Evolutionary conservation across 495 filamentous ascomycete genomes (phyloP).

Genomic region (Friedmanniomyces simplex): DNA sequence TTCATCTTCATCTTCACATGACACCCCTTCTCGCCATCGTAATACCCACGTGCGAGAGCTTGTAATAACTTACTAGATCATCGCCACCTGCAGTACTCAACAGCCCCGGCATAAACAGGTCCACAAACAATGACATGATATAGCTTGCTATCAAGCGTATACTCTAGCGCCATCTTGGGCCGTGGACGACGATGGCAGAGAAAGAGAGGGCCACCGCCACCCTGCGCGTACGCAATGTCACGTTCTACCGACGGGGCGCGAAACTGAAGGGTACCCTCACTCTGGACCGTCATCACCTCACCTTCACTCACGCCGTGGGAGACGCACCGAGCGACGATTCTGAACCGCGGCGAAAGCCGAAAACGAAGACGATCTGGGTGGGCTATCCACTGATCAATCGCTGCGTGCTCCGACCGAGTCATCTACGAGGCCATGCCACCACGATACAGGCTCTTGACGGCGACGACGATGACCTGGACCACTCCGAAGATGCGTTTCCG

Average conservation of each 20-base stretch:
- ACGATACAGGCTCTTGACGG: background rate
- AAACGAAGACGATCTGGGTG: constrained; percentile 72
- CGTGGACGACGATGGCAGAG: background rate
- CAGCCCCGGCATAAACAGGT: background rate
- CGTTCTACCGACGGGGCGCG: background rate
- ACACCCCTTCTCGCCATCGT: too few relatives aligned
- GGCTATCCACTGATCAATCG: constrained; percentile 82
- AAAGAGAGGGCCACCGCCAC: background rate
- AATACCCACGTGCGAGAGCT: background rate
- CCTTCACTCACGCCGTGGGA: constrained; percentile 3
- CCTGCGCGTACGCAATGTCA: constrained; percentile 9
- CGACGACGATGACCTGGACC: background rate
- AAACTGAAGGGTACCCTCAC: background rate
- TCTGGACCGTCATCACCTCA: constrained; percentile 7
- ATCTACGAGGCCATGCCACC: background rate
- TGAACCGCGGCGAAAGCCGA: background rate
- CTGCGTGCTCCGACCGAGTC: constrained; percentile 48
- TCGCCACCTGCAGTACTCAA: background rate
- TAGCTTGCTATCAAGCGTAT: background rate
- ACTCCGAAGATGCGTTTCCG: constrained; percentile 10
- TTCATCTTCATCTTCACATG: background rate
- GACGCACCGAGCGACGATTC: background rate
- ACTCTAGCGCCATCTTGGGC: background rate
- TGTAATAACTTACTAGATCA: too few relatives aligned
- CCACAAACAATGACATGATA: background rate